These are phyloP conservation scores for Zygosaccharomyces gambellarensis DNA, from an alignment of 805 yeast species.

Conservation along the genomic window DNA sequence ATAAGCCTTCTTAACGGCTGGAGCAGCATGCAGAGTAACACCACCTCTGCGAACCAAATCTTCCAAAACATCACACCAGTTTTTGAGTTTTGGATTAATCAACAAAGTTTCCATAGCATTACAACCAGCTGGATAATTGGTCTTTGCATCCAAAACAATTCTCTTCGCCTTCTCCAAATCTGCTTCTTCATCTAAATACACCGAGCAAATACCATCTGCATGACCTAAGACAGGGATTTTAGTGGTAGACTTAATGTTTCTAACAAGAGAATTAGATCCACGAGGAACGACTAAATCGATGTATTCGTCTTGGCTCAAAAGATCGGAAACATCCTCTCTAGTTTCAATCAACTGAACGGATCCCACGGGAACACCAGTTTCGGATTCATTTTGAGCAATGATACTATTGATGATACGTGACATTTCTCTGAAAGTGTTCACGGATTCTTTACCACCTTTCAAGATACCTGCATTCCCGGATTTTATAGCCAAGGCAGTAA, in stretches of 20 bases:
- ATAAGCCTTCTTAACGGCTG: slow-evolving; percentile 39
- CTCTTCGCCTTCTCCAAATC: slow-evolving; percentile 72
- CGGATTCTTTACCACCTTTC: slow-evolving; percentile 95
- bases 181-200: slow-evolving; percentile 74
- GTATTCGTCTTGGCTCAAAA: slow-evolving; percentile 77
- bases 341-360: slow-evolving; percentile 86
- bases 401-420: slow-evolving; percentile 63
- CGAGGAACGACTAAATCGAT: slow-evolving; percentile 96
- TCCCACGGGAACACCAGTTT: slow-evolving; percentile 70
- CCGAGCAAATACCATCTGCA: slow-evolving; percentile 95
- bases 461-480: slow-evolving; percentile 95
- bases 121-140: slow-evolving; percentile 98
- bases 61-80: slow-evolving; percentile 38
- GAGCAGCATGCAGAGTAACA: slow-evolving; percentile 67
- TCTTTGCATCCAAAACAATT: slow-evolving; percentile 80
- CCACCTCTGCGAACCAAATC: slow-evolving; percentile 50
- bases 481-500: slow-evolving; percentile 90
- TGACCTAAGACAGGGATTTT: slow-evolving; percentile 97
- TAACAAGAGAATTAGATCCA: slow-evolving; percentile 91
- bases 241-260: slow-evolving; percentile 77
- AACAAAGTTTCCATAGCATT: slow-evolving; percentile 90
- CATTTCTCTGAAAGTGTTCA: slow-evolving; percentile 78
- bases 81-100: slow-evolving; percentile 39
- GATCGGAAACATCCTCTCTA: slow-evolving; percentile 82
- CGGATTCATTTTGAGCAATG: slow-evolving; percentile 36